Conservation (phyloP, 345 rosid species). For the Citrus mangshanensis region DNA sequence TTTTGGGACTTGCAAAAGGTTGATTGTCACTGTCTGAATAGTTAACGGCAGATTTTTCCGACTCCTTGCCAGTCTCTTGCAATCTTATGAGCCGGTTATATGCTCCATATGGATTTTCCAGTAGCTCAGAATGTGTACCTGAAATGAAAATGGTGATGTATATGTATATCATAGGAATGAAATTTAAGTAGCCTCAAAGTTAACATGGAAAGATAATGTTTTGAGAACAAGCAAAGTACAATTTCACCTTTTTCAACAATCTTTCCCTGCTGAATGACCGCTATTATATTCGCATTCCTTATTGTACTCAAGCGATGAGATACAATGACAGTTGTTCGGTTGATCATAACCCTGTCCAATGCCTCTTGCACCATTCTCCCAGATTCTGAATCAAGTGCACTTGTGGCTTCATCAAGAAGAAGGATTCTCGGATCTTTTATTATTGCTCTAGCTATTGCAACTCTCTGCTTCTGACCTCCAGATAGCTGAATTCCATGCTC, state of each 20-base stretch:
- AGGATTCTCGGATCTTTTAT: slow-evolving; percentile 64
- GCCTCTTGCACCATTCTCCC: slow-evolving; percentile 63
- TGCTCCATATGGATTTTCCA: slow-evolving; percentile 38
- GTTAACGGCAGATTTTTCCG: slow-evolving; percentile 9
- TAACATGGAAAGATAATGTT: neutral
- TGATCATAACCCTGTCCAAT: slow-evolving; percentile 55
- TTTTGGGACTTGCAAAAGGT: slow-evolving; percentile 6
- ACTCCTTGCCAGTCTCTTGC: slow-evolving; percentile 29
- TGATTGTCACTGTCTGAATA: neutral
- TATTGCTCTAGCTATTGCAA: slow-evolving; percentile 71
- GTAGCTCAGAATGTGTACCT: slow-evolving; percentile 40
- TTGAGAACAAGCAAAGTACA: neutral
- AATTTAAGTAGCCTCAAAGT: neutral
- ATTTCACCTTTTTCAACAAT: slow-evolving; percentile 55
- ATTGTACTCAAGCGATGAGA: slow-evolving; percentile 63
- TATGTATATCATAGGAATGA: neutral
- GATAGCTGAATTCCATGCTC: slow-evolving; percentile 82
- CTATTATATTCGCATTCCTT: slow-evolving; percentile 52
- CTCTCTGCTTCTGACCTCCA: slow-evolving; percentile 79
- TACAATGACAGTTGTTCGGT: slow-evolving; percentile 55
- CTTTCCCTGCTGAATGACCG: slow-evolving; percentile 56
- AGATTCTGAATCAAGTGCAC: slow-evolving; percentile 75
- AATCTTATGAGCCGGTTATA: slow-evolving; percentile 36
- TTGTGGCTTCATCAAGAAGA: slow-evolving; percentile 74
- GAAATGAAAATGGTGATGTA: neutral